Evolutionary conservation across 129 eudicot species (phyloP).

Genomic region (Flaveria ramosissima): DNA sequence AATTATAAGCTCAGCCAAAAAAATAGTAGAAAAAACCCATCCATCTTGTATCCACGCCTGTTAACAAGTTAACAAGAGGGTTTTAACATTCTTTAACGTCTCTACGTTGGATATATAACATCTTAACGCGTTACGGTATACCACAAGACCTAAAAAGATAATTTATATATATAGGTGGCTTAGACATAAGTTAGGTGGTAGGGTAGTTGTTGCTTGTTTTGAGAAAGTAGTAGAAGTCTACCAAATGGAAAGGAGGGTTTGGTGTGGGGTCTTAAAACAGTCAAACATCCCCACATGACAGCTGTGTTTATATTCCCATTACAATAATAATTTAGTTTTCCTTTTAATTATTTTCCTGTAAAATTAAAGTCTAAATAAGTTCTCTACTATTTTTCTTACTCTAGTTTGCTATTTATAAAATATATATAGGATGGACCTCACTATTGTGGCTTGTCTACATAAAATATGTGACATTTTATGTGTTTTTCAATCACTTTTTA

Average conservation of each 20-base stretch:
- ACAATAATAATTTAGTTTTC: background rate
- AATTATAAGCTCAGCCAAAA: too few relatives aligned
- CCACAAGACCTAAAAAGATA: too few relatives aligned
- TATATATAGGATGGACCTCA: background rate
- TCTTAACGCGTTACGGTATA: too few relatives aligned
- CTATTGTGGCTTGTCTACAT: background rate
- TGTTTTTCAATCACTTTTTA: too few relatives aligned
- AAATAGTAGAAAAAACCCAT: too few relatives aligned
- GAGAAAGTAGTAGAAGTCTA: slow-evolving; percentile 21
- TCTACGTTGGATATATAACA: too few relatives aligned
- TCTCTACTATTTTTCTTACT: background rate
- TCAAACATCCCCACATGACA: slow-evolving; percentile 31
- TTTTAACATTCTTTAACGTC: too few relatives aligned
- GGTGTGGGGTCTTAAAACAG: slow-evolving; percentile 24
- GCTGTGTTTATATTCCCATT: slow-evolving; percentile 21
- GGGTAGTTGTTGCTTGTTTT: slow-evolving; percentile 34
- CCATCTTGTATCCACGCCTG: too few relatives aligned
- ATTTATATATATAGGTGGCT: background rate
- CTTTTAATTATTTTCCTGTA: background rate
- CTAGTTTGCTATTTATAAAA: background rate
- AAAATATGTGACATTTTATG: too few relatives aligned
- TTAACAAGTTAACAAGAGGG: too few relatives aligned
- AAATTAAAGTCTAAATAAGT: background rate
- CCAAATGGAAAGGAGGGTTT: slow-evolving; percentile 26
- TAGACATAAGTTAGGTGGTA: slow-evolving; percentile 15